Base-by-base conservation (phyloP, 2,329 filamentous ascomycete species). In the Orbilia brochopaga region DNA sequence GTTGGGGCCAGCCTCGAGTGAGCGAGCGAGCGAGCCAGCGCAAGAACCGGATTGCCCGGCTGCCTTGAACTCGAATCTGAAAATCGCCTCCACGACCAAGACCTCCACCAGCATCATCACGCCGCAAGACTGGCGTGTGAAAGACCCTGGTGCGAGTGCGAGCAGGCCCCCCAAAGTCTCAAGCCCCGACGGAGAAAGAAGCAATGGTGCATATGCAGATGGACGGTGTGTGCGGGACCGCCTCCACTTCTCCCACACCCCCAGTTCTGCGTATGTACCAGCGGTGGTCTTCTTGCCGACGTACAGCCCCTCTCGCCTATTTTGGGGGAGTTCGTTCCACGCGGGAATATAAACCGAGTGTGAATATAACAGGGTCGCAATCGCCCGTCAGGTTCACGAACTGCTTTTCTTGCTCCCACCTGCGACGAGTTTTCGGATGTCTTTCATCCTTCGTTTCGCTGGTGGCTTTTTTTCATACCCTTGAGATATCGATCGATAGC, bases 291-390 rank as follows among this genome's bases (percentile, higher is more conserved):
- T 53, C 61, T 35, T 52, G 59, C 48, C 53, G 57, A 59, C 53
- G 37, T 70, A 48, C 44, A 57, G 65, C 58, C 67, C 66, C 67
- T 65, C 67, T 72, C 67, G 67, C 67, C 67, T 72, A 72, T 72
- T 72, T 70, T 60, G 67, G 67, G 67, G 67, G 55, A 48, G 40
- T 72, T 69, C 60, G 60, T 72, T 72, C 67, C 67, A 72, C 60
- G 60, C 60, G 67, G 67, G 67, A 70, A 56, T 72, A 72, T 72
- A 72, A 72, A 65, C 50, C 57, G 64, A 65, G 64, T 32, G 27
- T 8, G 27, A 32, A 32, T 72, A 70, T 70, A 72, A 65, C 60
- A 72, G 52, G 60, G 55, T 24, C 55, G 60, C 42, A 37, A 21
- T 72, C 67, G 50, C 50, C 50, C 50, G 11, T 53, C 23, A 23